Percentiles rank a stretch among this genome's conserved stretches.
phyloP scores from a whole-genome alignment of 768 basidiomycete genomes.

The Exidia glandulosa region DNA sequence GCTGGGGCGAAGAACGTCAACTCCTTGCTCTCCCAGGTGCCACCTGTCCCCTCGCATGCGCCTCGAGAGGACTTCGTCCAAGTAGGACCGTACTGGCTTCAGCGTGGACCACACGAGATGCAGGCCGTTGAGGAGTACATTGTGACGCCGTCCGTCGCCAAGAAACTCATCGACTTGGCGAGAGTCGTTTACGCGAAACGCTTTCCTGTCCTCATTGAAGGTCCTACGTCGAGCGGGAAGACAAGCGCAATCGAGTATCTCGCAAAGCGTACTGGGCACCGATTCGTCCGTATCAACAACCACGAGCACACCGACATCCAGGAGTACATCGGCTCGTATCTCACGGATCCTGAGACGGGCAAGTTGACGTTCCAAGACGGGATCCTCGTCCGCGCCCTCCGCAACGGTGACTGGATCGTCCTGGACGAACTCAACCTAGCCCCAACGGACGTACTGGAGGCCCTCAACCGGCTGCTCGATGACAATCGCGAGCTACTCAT shows the following conservation, averaged over 20 bases:
- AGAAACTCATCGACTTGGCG: slow-evolving; percentile 89
- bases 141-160: slow-evolving; percentile 89
- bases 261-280: slow-evolving; percentile 85
- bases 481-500: slow-evolving; percentile 95
- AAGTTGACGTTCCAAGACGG: slow-evolving; percentile 93
- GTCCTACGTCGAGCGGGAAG: slow-evolving; percentile 95
- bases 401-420: slow-evolving; percentile 93
- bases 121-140: slow-evolving; percentile 74
- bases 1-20: slow-evolving; percentile 67
- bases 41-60: slow-evolving; percentile 37
- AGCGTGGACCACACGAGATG: slow-evolving; percentile 57
- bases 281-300: slow-evolving; percentile 96
- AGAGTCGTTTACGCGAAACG: slow-evolving; percentile 78
- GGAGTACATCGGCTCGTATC: slow-evolving; percentile 94
- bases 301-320: slow-evolving; percentile 99
- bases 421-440: slow-evolving; percentile 96
- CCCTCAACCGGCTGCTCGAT: slow-evolving; percentile 89
- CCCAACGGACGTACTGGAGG: slow-evolving; percentile 95
- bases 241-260: slow-evolving; percentile 95
- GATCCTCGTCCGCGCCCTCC: slow-evolving; percentile 81
- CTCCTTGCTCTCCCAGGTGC: slow-evolving; percentile 64
- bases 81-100: slow-evolving; percentile 86
- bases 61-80: slow-evolving; percentile 54
- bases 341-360: slow-evolving; percentile 86
- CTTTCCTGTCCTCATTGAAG: slow-evolving; percentile 94